phyloP scores from a whole-genome alignment of 140 eudicot genomes.

The Erigeron philadelphicus region DNA sequence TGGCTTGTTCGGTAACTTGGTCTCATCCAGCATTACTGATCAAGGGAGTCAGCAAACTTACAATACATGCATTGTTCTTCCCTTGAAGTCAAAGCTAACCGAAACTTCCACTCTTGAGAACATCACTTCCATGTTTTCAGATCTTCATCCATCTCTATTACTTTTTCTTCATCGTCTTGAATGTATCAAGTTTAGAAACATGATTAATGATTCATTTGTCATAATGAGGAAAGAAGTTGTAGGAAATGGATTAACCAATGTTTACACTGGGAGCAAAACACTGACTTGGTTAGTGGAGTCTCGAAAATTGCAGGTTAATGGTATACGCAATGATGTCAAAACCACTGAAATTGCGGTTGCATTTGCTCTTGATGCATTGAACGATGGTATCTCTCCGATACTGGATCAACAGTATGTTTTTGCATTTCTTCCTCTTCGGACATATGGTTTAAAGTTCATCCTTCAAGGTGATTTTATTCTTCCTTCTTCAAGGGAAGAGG shows the following conservation, averaged over 20 bases:
- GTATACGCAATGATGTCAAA: conserved; percentile 51
- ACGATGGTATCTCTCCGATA: conserved; percentile 39
- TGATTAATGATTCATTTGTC: conserved; percentile 43
- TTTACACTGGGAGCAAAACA: conserved; percentile 56
- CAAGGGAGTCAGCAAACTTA: conserved; percentile 37
- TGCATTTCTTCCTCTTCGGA: conserved; percentile 86
- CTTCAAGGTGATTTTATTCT: conserved; percentile 91
- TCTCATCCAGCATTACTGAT: conserved; percentile 33
- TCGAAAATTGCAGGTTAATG: conserved; percentile 40
- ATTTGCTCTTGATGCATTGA: conserved; percentile 52
- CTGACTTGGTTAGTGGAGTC: conserved; percentile 76
- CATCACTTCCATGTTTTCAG: conserved; percentile 73
- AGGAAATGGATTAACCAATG: conserved; percentile 63
- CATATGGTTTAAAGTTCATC: conserved; percentile 80
- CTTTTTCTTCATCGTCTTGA: conserved; percentile 90
- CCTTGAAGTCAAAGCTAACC: conserved; percentile 49
- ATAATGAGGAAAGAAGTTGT: conserved; percentile 66
- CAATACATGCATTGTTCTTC: conserved; percentile 88
- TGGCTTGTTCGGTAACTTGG: conserved; percentile 37
- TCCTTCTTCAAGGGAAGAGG: conserved; percentile 97
- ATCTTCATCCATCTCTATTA: conserved; percentile 83
- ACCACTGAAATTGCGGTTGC: conserved; percentile 81
- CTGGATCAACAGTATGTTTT: conserved; percentile 78
- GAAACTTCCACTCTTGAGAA: conserved; percentile 41
- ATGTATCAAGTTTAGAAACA: conserved; percentile 60